Conservation (phyloP, 306 rosid species). For the Quercus engelmannii region DNA sequence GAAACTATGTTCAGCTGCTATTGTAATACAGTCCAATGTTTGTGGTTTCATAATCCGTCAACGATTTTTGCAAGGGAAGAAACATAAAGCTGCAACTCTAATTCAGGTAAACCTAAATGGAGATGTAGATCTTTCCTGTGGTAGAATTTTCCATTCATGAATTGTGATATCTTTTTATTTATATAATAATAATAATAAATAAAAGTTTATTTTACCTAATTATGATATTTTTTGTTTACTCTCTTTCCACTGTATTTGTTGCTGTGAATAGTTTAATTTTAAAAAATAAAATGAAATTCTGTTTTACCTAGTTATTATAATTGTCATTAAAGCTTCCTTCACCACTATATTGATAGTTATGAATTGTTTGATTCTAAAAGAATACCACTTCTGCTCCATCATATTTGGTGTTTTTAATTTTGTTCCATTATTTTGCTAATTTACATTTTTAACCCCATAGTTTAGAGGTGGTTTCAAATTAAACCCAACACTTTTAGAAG, state of each 20-base stretch:
- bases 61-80: constrained; percentile 54
- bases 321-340: no score
- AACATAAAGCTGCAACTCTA: constrained; percentile 72
- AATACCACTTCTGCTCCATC: no score
- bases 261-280: no score
- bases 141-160: constrained; percentile 13
- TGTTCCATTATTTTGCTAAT: constrained; percentile 17
- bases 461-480: no score
- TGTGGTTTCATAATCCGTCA: constrained; percentile 68
- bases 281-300: no score
- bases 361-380: no score
- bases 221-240: not conserved
- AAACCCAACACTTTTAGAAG: no score
- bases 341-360: no score
- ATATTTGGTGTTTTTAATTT: not conserved
- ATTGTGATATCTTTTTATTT: not conserved
- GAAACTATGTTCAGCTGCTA: constrained; percentile 51
- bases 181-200: no score
- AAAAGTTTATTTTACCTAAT: not conserved
- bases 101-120: constrained; percentile 64
- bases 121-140: not conserved
- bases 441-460: not conserved
- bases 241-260: no score
- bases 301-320: no score
- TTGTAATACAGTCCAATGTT: constrained; percentile 59